phyloP scores from a whole-genome alignment of 352 stramenopile species.

The Pythium plurisporium region DNA sequence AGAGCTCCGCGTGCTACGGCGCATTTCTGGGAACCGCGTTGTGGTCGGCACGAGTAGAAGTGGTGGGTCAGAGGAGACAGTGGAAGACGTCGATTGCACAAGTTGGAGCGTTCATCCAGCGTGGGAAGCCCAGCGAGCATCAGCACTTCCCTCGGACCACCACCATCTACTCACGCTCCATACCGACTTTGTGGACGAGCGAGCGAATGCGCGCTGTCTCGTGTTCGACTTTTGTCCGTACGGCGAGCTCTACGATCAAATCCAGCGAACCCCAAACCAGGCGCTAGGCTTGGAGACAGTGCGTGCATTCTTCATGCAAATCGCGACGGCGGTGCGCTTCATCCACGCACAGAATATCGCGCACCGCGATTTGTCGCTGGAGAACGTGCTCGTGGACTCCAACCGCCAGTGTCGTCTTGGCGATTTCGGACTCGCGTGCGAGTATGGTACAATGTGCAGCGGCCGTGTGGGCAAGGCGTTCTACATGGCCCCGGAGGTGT shows the following conservation, averaged over 20 bases:
- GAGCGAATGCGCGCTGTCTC: slow-evolving; percentile 41
- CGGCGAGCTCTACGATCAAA: slow-evolving; percentile 51
- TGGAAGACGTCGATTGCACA: slow-evolving; percentile 9
- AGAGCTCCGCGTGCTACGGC: slow-evolving; percentile 40
- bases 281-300: slow-evolving; percentile 27
- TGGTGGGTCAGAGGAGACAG: neutral
- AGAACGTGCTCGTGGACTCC: slow-evolving; percentile 60
- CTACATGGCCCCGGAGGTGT: slow-evolving; percentile 69
- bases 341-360: slow-evolving; percentile 50
- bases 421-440: slow-evolving; percentile 55
- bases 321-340: slow-evolving; percentile 40
- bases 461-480: slow-evolving; percentile 54
- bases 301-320: slow-evolving; percentile 40
- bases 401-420: slow-evolving; percentile 36
- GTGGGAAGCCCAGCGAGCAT: too few species aligned
- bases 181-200: slow-evolving; percentile 47
- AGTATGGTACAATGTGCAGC: slow-evolving; percentile 28
- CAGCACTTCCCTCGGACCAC: too few species aligned
- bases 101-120: slow-evolving; percentile 28
- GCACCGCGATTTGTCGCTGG: slow-evolving; percentile 61
- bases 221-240: slow-evolving; percentile 62
- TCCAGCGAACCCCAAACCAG: slow-evolving; percentile 13
- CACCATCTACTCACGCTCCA: slow-evolving; percentile 39
- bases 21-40: slow-evolving; percentile 31
- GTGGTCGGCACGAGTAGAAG: slow-evolving; percentile 2